Evolutionary conservation across 192 early-diverging fungal species (phyloP).

Genomic region (Mortierella claussenii): DNA sequence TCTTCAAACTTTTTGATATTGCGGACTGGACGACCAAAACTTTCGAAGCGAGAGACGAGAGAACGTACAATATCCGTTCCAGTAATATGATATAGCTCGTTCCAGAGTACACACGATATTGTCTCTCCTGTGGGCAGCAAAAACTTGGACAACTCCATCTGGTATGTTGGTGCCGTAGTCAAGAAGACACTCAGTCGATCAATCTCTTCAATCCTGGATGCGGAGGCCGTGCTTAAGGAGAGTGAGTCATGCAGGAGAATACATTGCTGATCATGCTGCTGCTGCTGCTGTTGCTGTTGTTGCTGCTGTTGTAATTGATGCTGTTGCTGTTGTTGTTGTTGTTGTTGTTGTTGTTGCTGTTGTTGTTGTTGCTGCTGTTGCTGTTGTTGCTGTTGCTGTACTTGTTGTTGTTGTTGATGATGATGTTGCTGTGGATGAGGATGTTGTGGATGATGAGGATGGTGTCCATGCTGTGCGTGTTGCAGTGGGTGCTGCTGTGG

Average conservation of each 20-base stretch:
- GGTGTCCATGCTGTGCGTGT: conserved; percentile 18
- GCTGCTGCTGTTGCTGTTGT: conserved; percentile 32
- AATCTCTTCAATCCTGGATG: conserved; percentile 52
- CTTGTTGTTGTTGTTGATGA: conserved; percentile 17
- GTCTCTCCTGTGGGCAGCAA: conserved; percentile 85
- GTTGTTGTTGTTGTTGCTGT: conserved; percentile 24
- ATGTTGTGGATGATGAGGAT: conserved; percentile 8
- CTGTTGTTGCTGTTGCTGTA: conserved; percentile 26
- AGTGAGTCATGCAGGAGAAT: conserved; percentile 40
- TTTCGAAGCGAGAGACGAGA: conserved; percentile 91
- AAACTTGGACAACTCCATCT: conserved; percentile 51
- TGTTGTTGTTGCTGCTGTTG: conserved; percentile 34
- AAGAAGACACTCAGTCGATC: conserved; percentile 48
- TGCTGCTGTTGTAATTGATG: conserved; percentile 26
- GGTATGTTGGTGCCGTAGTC: conserved; percentile 47
- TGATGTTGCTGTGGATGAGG: conserved; percentile 33
- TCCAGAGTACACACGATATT: conserved; percentile 95
- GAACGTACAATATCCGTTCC: conserved; percentile 96
- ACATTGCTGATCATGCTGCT: conserved; percentile 38
- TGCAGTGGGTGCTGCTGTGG: conserved; percentile 7
- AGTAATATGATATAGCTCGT: conserved; percentile 93
- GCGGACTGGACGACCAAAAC: conserved; percentile 85
- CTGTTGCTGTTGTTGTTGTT: conserved; percentile 24
- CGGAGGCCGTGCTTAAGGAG: conserved; percentile 38
- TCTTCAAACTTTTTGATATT: conserved; percentile 99